Evolutionary conservation across 169 alveolate species (phyloP).

Genomic region (Plasmodium vivax): DNA sequence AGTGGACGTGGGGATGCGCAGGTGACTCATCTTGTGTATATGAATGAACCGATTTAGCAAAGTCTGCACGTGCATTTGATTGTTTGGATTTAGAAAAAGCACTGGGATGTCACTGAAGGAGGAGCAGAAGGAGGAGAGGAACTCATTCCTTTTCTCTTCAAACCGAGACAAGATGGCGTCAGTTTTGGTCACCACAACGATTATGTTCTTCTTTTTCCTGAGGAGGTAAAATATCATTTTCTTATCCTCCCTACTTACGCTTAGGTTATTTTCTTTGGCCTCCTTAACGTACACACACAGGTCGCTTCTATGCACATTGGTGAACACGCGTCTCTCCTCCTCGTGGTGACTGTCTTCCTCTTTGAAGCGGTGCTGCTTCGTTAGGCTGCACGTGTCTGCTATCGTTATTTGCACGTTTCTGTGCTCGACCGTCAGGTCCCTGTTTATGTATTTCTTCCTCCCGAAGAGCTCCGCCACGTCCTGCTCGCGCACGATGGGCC

Average conservation of each 20-base stretch:
- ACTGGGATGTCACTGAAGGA: slow-evolving; percentile 53
- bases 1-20: slow-evolving; percentile 21
- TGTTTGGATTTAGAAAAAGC: slow-evolving; percentile 30
- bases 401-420: slow-evolving; percentile 15
- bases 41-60: slow-evolving; percentile 6
- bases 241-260: slow-evolving; percentile 39
- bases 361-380: slow-evolving; percentile 54
- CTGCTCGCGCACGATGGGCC: slow-evolving; percentile 29
- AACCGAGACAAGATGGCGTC: slow-evolving; percentile 19
- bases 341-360: slow-evolving; percentile 20
- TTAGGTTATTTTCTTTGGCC: slow-evolving; percentile 30
- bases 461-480: slow-evolving; percentile 54
- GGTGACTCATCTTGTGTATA: slow-evolving; percentile 40
- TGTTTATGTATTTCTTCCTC: slow-evolving; percentile 48
- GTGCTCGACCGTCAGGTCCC: slow-evolving; percentile 18
- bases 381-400: slow-evolving; percentile 64
- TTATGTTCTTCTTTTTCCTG: slow-evolving; percentile 50
- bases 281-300: slow-evolving; percentile 64
- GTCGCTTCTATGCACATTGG: slow-evolving; percentile 37
- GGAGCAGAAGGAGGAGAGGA: background rate
- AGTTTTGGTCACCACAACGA: slow-evolving; percentile 27
- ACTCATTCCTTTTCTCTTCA: slow-evolving; percentile 54
- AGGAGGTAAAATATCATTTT: slow-evolving; percentile 57
- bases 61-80: slow-evolving; percentile 15
- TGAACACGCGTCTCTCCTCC: slow-evolving; percentile 16